Evolutionary conservation across 768 basidiomycete species (phyloP).

Genomic region (Epithele typhae): DNA sequence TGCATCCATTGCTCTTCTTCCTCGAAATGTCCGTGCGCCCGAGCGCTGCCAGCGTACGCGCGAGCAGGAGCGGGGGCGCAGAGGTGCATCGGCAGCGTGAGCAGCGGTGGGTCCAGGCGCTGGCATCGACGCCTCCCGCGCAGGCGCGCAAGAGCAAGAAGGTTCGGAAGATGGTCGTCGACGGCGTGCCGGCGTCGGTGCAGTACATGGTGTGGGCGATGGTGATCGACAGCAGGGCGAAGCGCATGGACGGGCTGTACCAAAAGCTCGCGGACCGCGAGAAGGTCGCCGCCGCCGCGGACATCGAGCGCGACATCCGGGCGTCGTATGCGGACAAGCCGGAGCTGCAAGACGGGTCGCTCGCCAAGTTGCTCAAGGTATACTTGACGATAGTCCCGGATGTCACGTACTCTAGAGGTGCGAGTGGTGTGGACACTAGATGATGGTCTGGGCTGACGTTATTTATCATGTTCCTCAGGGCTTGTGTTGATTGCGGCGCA

Average conservation of each 20-base stretch:
- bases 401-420: slow-evolving; percentile 63
- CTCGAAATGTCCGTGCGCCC: no score
- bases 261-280: slow-evolving; percentile 54
- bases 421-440: no score
- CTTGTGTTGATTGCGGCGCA: slow-evolving; percentile 69
- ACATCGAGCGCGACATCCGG: slow-evolving; percentile 58
- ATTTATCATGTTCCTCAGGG: no score
- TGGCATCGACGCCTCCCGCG: slow-evolving; percentile 51
- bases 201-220: slow-evolving; percentile 83
- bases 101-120: slow-evolving; percentile 65
- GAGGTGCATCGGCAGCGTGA: slow-evolving; percentile 75
- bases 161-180: slow-evolving; percentile 63
- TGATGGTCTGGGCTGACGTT: no score
- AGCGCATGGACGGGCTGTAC: slow-evolving; percentile 67
- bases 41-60: no score
- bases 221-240: slow-evolving; percentile 71
- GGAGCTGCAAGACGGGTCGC: slow-evolving; percentile 51
- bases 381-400: slow-evolving; percentile 87
- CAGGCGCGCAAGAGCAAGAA: slow-evolving; percentile 79
- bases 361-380: slow-evolving; percentile 55
- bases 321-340: slow-evolving; percentile 53
- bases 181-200: slow-evolving; percentile 79
- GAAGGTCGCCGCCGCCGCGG: slow-evolving; percentile 40
- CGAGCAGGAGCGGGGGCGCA: no score
- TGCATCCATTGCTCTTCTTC: no score